Evolutionary conservation across 352 stramenopile genomes (phyloP), one percentile per base, ranked within the genome.

Genomic region (Pythium biforme): DNA sequence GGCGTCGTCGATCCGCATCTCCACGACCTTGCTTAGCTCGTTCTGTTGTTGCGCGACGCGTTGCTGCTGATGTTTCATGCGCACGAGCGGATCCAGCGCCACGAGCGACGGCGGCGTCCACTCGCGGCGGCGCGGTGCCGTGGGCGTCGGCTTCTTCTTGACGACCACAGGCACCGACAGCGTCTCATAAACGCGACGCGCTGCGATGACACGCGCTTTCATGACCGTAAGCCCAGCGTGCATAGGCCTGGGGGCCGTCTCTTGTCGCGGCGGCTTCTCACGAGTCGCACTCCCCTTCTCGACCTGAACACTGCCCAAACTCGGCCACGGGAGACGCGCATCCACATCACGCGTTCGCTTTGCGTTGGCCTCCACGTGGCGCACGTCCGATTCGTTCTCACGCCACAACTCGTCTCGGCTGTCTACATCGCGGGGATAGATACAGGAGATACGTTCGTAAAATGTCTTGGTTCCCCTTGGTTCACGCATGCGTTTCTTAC

Each of bases 131-230:
- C 12, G 41, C 17, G 17, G 22, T 6, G 41, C 8, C 55, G 14
- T 6, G 25, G 11, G 19, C 55, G 17, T 20, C 26, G 27, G 31
- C 45, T n/a, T 46, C 37, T 40, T 49, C 37, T 37, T 39, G 9
- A 23, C 25, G 11, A 25, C 14, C 14, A 29, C 22, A 8, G 40
- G 20, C n/a, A 12, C 40, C 19, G 40, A 23, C 2, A 20, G 11
- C 3, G 52, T 50, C 40, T 66, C 59, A 23, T 59, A 66, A 25
- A 55, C 52, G 20, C 49, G 49, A 29, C 59, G 59, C 26, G 59
- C 39, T 2, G 59, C 49, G 1, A 26, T 34, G 23, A 55, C 41
- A 15, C 59, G 59, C n/a, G 58, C 27, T 1, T 59, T n/a, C 27
- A 34, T 49, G 3, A 27, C 26, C 3, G 10, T 8, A 8, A 51